phyloP scores from a whole-genome alignment of 2,329 filamentous ascomycete genomes.

The Microsporum ferrugineum region DNA sequence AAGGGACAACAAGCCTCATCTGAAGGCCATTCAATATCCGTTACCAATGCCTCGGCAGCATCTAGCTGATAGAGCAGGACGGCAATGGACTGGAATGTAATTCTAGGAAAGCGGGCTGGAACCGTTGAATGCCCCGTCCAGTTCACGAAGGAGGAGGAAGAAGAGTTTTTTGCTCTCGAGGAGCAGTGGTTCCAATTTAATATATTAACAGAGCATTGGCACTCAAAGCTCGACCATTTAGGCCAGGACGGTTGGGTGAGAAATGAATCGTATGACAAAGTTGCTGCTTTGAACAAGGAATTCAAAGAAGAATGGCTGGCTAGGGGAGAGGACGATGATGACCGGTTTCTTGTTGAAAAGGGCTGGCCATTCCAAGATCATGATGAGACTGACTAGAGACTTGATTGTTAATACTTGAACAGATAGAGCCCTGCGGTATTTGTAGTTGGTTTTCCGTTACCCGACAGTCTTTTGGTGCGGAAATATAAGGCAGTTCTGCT shows the following conservation, averaged over 20 bases:
- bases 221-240: constrained; percentile 7
- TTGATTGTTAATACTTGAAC: not conserved
- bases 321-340: constrained; percentile 11
- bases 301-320: constrained; percentile 8
- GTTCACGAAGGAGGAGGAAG: constrained; percentile 8
- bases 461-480: too few species aligned
- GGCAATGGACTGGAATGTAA: constrained; percentile 9
- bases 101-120: constrained; percentile 7
- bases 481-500: too few species aligned
- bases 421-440: not conserved
- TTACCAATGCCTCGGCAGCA: constrained; percentile 9
- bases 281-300: constrained; percentile 6
- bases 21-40: constrained; percentile 7
- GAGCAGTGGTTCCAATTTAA: constrained; percentile 12
- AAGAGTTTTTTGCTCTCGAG: constrained; percentile 11
- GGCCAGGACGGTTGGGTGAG: constrained; percentile 14
- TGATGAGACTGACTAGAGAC: constrained; percentile 8
- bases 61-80: constrained; percentile 10
- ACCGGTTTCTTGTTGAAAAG: constrained; percentile 8
- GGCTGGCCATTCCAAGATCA: constrained; percentile 11
- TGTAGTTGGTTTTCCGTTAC: not conserved
- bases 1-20: constrained; percentile 9
- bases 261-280: constrained; percentile 10
- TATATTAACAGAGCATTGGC: constrained; percentile 8
- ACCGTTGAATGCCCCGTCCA: constrained; percentile 8